A percentile compares a stretch with the other conserved stretches of the same genome.
These are phyloP conservation scores for Rhodotorula toruloides DNA, from an alignment of 768 basidiomycete genomes.

Conservation along the genomic window DNA sequence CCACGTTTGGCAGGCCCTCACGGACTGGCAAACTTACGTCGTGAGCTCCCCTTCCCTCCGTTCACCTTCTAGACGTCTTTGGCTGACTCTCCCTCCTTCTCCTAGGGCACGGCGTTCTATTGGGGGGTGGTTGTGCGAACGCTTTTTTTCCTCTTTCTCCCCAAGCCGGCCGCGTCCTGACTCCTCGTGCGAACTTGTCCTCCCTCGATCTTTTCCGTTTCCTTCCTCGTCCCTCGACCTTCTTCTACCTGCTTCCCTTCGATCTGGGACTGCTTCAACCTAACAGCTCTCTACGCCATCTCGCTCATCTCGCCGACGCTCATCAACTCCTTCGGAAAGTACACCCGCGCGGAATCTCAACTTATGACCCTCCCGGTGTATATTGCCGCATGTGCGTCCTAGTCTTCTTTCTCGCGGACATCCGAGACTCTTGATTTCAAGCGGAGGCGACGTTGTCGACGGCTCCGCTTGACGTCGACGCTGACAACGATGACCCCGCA, in stretches of 20 bases:
- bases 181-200: neutral
- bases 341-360: conserved; percentile 34
- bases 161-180: neutral
- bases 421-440: too few species aligned
- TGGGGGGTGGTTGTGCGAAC: too few species aligned
- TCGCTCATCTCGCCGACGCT: neutral
- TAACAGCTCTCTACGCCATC: conserved; percentile 17
- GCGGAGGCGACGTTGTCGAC: too few species aligned
- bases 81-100: too few species aligned
- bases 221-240: conserved; percentile 21
- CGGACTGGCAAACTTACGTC: conserved; percentile 37
- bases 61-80: conserved; percentile 2
- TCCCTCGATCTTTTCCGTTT: neutral
- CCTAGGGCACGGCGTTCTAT: too few species aligned
- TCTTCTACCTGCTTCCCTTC: too few species aligned
- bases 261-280: too few species aligned
- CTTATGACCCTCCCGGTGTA: conserved; percentile 1
- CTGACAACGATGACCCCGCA: neutral
- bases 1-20: conserved; percentile 31
- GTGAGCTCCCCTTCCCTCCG: neutral
- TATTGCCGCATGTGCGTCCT: conserved; percentile 8
- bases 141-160: too few species aligned
- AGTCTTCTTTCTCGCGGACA: conserved; percentile 36
- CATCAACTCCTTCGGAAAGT: conserved; percentile 30
- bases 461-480: neutral